Conservation (phyloP, 2,329 filamentous ascomycete genomes). For the Colletotrichum gigasporum region DNA sequence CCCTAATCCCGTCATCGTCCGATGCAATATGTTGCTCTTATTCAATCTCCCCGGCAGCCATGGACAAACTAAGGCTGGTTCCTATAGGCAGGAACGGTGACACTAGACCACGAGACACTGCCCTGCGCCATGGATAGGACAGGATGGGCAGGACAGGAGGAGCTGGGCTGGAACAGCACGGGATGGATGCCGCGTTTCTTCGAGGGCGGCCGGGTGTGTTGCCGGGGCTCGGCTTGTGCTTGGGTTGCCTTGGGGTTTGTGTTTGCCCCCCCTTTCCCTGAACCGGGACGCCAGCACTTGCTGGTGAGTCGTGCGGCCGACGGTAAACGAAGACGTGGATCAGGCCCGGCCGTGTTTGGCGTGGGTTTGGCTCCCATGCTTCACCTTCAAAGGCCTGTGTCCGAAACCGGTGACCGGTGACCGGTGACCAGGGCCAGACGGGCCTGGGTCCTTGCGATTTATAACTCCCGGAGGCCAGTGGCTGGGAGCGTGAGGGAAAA, state of each 20-base stretch:
- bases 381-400: slow-evolving; percentile 17
- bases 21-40: slow-evolving; percentile 11
- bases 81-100: not conserved
- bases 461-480: not conserved
- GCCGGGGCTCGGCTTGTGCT: not conserved
- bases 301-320: slow-evolving; percentile 14
- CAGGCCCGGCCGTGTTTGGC: slow-evolving; percentile 11
- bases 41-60: slow-evolving; percentile 12
- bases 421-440: slow-evolving; percentile 5
- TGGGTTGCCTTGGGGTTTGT: not conserved
- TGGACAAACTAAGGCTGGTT: not conserved
- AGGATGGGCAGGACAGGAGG: not conserved
- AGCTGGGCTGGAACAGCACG: too few relatives aligned
- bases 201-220: not conserved
- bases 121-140: slow-evolving; percentile 10
- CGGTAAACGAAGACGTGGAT: slow-evolving; percentile 18
- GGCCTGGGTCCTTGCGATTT: slow-evolving; percentile 14
- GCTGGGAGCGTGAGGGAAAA: not conserved
- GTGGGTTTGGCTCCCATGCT: slow-evolving; percentile 1
- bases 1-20: slow-evolving; percentile 21
- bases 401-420: slow-evolving; percentile 25
- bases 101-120: slow-evolving; percentile 23
- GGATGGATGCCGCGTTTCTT: not conserved
- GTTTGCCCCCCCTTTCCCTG: slow-evolving; percentile 8
- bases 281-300: slow-evolving; percentile 20